Evolutionary conservation across 805 yeast genomes (phyloP).

Genomic region (Sugiyamaella boreocaroliniensis): DNA sequence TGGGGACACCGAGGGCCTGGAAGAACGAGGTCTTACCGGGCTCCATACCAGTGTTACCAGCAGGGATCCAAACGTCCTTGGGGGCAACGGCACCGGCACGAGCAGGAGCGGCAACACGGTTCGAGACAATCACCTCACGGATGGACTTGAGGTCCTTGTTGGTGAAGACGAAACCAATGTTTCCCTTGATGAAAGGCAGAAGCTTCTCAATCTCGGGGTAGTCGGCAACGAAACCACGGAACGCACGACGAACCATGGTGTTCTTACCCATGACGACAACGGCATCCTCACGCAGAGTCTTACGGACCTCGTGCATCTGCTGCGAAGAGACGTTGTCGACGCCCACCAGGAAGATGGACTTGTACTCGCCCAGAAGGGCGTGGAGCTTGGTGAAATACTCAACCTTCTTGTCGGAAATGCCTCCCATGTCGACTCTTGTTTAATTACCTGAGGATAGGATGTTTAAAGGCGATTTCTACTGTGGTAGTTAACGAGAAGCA

Average conservation of each 20-base stretch:
- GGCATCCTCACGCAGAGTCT: slow-evolving; percentile 89
- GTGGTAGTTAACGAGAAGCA: neutral
- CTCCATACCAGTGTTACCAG: slow-evolving; percentile 99
- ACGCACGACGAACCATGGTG: slow-evolving; percentile 99
- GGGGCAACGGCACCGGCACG: slow-evolving; percentile 99
- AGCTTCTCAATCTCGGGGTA: slow-evolving; percentile 94
- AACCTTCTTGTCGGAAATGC: slow-evolving; percentile 93
- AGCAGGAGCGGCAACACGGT: slow-evolving; percentile 99
- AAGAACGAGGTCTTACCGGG: slow-evolving; percentile 99
- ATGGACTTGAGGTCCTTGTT: slow-evolving; percentile 85
- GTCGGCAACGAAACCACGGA: slow-evolving; percentile 90
- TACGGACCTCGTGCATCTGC: slow-evolving; percentile 99
- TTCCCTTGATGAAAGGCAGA: slow-evolving; percentile 93
- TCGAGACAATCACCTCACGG: slow-evolving; percentile 80
- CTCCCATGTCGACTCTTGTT: slow-evolving; percentile 96
- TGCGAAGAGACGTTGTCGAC: slow-evolving; percentile 99
- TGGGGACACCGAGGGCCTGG: slow-evolving; percentile 99
- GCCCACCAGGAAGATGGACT: slow-evolving; percentile 97
- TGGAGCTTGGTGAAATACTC: slow-evolving; percentile 95
- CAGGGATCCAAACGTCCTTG: slow-evolving; percentile 94
- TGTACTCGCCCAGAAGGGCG: slow-evolving; percentile 92
- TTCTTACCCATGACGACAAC: slow-evolving; percentile 99
- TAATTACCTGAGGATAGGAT: slow-evolving; percentile 29
- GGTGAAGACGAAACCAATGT: slow-evolving; percentile 99
- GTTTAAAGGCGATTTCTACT: slow-evolving; percentile 28